Conservation (phyloP, 2,329 filamentous ascomycete species). For the Ophiostoma quercus region DNA sequence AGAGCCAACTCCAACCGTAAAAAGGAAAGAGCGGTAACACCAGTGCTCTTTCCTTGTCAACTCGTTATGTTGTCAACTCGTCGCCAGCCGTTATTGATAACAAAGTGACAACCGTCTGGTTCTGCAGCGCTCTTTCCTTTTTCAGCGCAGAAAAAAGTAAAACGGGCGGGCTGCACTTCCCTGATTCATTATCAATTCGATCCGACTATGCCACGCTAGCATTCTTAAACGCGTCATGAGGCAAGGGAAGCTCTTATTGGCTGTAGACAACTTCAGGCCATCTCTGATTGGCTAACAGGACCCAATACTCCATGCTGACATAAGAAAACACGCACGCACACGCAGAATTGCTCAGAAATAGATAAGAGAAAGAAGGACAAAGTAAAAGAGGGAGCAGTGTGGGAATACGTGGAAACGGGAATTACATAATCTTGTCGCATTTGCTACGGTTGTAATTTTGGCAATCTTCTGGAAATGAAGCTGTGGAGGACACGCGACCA, state of each 20-base stretch:
- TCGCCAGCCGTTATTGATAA: background rate
- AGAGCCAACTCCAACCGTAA: background rate
- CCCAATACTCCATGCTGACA: background rate
- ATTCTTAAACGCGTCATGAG: conserved; percentile 4
- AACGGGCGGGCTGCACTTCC: conserved; percentile 1
- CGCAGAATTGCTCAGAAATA: background rate
- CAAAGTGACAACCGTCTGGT: background rate
- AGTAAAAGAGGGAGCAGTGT: background rate
- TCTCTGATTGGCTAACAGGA: background rate
- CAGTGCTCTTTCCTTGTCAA: conserved; percentile 5
- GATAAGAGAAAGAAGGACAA: background rate
- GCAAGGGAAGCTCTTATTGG: conserved; percentile 6
- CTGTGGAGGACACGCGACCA: conserved; percentile 5
- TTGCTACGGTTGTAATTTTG: background rate
- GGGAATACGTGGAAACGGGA: background rate
- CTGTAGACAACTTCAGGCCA: background rate
- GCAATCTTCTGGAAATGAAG: conserved; percentile 8
- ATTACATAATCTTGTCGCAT: background rate
- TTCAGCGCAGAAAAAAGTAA: background rate
- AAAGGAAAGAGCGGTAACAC: background rate
- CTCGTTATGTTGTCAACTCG: too few species aligned
- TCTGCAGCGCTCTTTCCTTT: conserved; percentile 5
- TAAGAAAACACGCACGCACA: background rate
- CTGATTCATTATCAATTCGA: background rate
- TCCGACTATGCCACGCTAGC: background rate